Evolutionary conservation across 352 stramenopile genomes (phyloP), one percentile per base, ranked within the genome.

Genomic region (Peronospora tabacina): DNA sequence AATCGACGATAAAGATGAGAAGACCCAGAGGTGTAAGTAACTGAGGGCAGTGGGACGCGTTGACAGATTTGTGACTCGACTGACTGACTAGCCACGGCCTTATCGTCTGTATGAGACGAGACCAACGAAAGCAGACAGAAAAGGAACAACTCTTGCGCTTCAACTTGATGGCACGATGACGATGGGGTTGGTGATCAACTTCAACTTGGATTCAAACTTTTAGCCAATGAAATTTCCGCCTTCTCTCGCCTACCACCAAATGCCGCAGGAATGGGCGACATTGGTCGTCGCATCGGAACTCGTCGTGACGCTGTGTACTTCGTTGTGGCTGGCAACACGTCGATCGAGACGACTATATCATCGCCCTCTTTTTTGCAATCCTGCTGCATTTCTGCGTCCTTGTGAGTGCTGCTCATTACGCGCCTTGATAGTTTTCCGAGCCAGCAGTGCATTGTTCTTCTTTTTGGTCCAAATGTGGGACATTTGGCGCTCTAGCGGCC

Each of bases 391-490:
- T 10, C 38, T 72, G 26, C 72, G 82, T 58, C 69, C 73, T 40
- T 60, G 64, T 3, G 50, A 46, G 3, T 76, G 54, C 43, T 82
- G 67, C 47, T 72, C 76, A 10, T 52, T 86, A 10, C 47, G 53
- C 20, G 38, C 39, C 13, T 52, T 90, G 24, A 12, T 84, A 13
- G 53, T 32, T 10, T 90, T 71, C 42, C 56, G 78, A 13, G 36
- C 59, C 0, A 33, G 34, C 2, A 61, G 58, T n/a, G 41, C 58
- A 8, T 58, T 44, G 3, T 90, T 87, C 52, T 90, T 83, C 52
- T 35, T 72, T 0, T 16, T 72, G 26, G 49, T 88, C 22, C 75
- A 87, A 47, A 17, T 72, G 16, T 81, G 68, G 61, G 75, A 92
- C 48, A 22, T 87, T 3, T 72, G 72, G 34, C 72, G 76, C 35